Percentiles rank a stretch among this genome's conserved stretches.
Evolutionary conservation across 1,284 basidiomycete species (phyloP).

Genomic region (Boletus chippewaensis): DNA sequence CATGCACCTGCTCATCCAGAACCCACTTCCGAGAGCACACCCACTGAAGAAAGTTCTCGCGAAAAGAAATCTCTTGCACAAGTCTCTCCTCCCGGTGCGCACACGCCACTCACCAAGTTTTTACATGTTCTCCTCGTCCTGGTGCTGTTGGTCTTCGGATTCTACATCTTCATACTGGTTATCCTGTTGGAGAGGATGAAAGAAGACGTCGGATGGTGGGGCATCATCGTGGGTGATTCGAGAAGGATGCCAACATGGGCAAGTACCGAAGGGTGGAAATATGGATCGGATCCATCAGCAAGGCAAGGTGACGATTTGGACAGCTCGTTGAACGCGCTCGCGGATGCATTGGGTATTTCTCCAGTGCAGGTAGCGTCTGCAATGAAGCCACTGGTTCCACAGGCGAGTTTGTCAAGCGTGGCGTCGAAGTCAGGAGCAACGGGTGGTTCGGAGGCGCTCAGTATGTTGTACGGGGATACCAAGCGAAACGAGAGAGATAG

Average conservation of each 20-base stretch:
- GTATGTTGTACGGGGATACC: slow-evolving; percentile 33
- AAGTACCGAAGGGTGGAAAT: not conserved
- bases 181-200: slow-evolving; percentile 14
- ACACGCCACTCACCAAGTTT: slow-evolving; percentile 13
- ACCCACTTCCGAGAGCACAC: not conserved
- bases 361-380: slow-evolving; percentile 54
- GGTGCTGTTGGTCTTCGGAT: slow-evolving; percentile 16
- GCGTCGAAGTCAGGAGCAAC: slow-evolving; percentile 38
- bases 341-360: slow-evolving; percentile 53
- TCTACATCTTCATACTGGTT: slow-evolving; percentile 19
- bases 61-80: slow-evolving; percentile 1
- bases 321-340: slow-evolving; percentile 50
- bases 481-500: not conserved
- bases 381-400: slow-evolving; percentile 51
- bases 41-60: not conserved
- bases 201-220: slow-evolving; percentile 28
- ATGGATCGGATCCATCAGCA: not conserved
- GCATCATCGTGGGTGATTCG: slow-evolving; percentile 6
- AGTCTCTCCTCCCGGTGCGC: slow-evolving; percentile 3
- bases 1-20: not conserved
- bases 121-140: slow-evolving; percentile 11
- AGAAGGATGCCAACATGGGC: not conserved
- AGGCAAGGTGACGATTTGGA: slow-evolving; percentile 31
- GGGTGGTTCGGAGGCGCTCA: slow-evolving; percentile 33
- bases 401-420: slow-evolving; percentile 50